phyloP scores from a whole-genome alignment of 805 yeast genomes.

The Novakomyces olei region DNA sequence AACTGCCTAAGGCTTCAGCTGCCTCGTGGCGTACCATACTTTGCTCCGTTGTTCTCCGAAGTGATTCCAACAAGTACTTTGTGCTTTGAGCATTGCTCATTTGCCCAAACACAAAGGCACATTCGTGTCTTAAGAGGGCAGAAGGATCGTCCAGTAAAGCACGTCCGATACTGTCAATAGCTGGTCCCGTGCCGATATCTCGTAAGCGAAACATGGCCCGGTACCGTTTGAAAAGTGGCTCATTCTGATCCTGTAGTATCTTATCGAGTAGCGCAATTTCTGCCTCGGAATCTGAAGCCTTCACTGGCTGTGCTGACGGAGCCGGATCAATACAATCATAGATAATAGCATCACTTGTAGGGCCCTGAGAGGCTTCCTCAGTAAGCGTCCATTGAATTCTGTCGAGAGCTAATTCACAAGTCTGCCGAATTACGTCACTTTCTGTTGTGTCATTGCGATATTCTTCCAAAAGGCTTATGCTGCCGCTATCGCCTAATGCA shows the following conservation, averaged over 20 bases:
- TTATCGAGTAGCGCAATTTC: slow-evolving; percentile 42
- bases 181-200: slow-evolving; percentile 83
- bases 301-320: slow-evolving; percentile 56
- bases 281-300: slow-evolving; percentile 1
- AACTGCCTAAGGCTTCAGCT: slow-evolving; percentile 93
- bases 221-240: slow-evolving; percentile 78
- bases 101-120: slow-evolving; percentile 96
- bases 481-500: slow-evolving; percentile 66
- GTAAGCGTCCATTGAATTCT: slow-evolving; percentile 71
- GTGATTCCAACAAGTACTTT: slow-evolving; percentile 63
- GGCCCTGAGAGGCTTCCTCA: slow-evolving; percentile 46
- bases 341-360: slow-evolving; percentile 38
- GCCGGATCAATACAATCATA: slow-evolving; percentile 79
- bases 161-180: no score
- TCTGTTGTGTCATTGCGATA: slow-evolving; percentile 46
- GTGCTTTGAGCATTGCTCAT: slow-evolving; percentile 82
- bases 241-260: slow-evolving; percentile 51
- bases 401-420: slow-evolving; percentile 91
- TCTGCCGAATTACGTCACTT: slow-evolving; percentile 71
- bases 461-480: slow-evolving; percentile 41
- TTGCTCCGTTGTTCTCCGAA: slow-evolving; percentile 59
- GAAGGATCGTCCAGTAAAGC: slow-evolving; percentile 82
- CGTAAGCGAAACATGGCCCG: slow-evolving; percentile 96
- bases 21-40: slow-evolving; percentile 99
- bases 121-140: slow-evolving; percentile 90